Evolutionary conservation across 768 basidiomycete species (phyloP), one percentile per base, ranked within the genome.

Genomic region (Kwoniella botswanensis): DNA sequence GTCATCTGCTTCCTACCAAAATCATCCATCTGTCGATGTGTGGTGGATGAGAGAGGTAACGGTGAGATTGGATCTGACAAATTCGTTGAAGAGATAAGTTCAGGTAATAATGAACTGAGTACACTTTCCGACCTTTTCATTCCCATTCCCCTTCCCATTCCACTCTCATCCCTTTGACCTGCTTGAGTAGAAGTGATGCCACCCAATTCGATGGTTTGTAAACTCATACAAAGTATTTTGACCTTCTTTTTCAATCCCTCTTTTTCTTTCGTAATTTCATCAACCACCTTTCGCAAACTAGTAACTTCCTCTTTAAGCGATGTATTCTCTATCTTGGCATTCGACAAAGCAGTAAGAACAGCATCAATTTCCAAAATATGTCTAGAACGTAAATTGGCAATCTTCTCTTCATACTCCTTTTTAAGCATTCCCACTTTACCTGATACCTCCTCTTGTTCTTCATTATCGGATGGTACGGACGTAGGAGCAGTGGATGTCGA

Each of bases 341-440:
- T 29, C 18, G 57, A 26, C 44, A 77, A 50, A 9, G 76, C 67
- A 17, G 43, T 57, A 0, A 77, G 26, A 2, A 77, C 18, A 17
- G 66, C 71, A 43, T 77, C 73, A 2, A 72, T 58, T 52, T 77
- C 76, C 1, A 71, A 17, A 11, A 54, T 53, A 46, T 77, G 73
- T 46, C 67, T 53, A 4, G 68, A 53, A 44, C 61, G 65, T 55
- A 68, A 50, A 17, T 9, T 42, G 10, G 18, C 21, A 9, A 73
- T 22, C 22, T 66, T 61, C 18, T 21, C 24, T n/a, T 66, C 70
- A 21, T 61, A 52, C 15, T 68, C 68, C 21, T 24, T 18, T 53
- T 21, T 42, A 15, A 61, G 52, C 50, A 53, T 46, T 29, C 26
- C 35, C 26, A 44, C 43, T 12, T 43, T 35, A 17, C 12, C 57